phyloP scores from a whole-genome alignment of 495 filamentous ascomycete species.

The Chaetomidium leptoderma region DNA sequence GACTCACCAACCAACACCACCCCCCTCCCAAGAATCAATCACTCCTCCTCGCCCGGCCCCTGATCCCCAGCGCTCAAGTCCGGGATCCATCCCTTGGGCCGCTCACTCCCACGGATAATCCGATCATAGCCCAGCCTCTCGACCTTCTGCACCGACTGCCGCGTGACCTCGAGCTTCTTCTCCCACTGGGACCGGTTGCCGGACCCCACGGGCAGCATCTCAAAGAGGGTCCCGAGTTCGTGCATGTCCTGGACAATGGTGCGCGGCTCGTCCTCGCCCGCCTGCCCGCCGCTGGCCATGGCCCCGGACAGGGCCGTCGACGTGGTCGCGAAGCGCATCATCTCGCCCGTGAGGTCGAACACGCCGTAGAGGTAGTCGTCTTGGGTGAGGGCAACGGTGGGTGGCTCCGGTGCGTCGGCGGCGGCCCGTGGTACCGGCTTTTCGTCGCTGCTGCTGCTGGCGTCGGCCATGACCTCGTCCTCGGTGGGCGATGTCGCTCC shows the following conservation, averaged over 20 bases:
- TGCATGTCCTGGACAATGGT: constrained; percentile 74
- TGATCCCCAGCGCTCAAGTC: constrained; percentile 52
- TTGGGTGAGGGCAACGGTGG: constrained; percentile 58
- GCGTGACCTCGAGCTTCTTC: constrained; percentile 86
- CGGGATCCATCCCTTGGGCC: constrained; percentile 89
- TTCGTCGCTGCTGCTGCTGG: constrained; percentile 3
- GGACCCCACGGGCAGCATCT: constrained; percentile 57
- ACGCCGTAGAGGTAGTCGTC: constrained; percentile 89
- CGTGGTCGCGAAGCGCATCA: constrained; percentile 93
- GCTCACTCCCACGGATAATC: constrained; percentile 77
- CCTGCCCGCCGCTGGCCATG: constrained; percentile 37
- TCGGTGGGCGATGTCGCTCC: constrained; percentile 23
- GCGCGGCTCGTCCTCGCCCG: constrained; percentile 25
- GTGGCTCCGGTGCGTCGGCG: no score
- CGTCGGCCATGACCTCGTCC: constrained; percentile 29
- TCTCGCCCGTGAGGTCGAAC: constrained; percentile 87
- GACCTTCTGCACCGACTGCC: constrained; percentile 85
- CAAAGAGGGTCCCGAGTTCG: constrained; percentile 65
- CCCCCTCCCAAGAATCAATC: constrained; percentile 5
- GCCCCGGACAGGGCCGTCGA: constrained; percentile 61
- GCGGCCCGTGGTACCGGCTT: constrained; percentile 1
- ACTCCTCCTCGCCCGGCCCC: constrained; percentile 16
- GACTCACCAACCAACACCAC: neutral
- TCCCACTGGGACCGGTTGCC: constrained; percentile 43
- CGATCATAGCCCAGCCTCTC: constrained; percentile 85